phyloP scores from a whole-genome alignment of 805 yeast species.

The Teunomyces pallodes region DNA sequence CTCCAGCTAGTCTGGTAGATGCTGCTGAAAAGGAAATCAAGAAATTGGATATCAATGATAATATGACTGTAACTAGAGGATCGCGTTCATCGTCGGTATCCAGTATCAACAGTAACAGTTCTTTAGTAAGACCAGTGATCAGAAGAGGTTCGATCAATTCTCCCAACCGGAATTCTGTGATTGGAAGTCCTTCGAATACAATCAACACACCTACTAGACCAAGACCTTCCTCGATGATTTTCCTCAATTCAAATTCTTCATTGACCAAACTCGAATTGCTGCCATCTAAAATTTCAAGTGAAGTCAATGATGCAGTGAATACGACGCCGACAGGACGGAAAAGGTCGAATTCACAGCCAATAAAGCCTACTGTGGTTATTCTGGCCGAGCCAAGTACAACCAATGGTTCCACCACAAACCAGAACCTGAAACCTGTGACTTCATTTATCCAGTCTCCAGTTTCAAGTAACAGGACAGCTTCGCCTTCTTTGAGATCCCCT shows the following conservation, averaged over 20 bases:
- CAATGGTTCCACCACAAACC: slow-evolving; percentile 13
- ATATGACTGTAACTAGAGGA: slow-evolving; percentile 7
- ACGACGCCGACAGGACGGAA: slow-evolving; percentile 21
- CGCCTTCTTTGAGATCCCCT: slow-evolving; percentile 16
- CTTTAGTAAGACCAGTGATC: slow-evolving; percentile 8
- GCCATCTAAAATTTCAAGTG: background rate
- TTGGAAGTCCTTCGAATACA: slow-evolving; percentile 1
- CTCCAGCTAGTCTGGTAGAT: slow-evolving; percentile 5
- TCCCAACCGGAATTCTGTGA: slow-evolving; percentile 14
- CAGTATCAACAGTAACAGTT: slow-evolving; percentile 17
- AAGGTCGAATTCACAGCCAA: slow-evolving; percentile 39
- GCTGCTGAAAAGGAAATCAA: slow-evolving; percentile 11
- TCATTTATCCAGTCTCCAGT: background rate
- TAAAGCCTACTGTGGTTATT: slow-evolving; percentile 1
- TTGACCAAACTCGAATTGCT: slow-evolving; percentile 10
- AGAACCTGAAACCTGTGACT: too few relatives aligned
- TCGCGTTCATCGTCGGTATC: slow-evolving; percentile 31
- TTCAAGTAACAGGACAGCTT: slow-evolving; percentile 8
- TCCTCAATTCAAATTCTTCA: slow-evolving; percentile 18
- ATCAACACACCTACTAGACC: slow-evolving; percentile 5
- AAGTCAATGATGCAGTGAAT: slow-evolving; percentile 4
- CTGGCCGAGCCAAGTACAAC: slow-evolving; percentile 14
- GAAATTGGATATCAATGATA: slow-evolving; percentile 15
- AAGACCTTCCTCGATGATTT: slow-evolving; percentile 29
- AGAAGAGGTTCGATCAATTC: slow-evolving; percentile 19